phyloP scores from a whole-genome alignment of 768 basidiomycete genomes.

The Podaxis sp. region DNA sequence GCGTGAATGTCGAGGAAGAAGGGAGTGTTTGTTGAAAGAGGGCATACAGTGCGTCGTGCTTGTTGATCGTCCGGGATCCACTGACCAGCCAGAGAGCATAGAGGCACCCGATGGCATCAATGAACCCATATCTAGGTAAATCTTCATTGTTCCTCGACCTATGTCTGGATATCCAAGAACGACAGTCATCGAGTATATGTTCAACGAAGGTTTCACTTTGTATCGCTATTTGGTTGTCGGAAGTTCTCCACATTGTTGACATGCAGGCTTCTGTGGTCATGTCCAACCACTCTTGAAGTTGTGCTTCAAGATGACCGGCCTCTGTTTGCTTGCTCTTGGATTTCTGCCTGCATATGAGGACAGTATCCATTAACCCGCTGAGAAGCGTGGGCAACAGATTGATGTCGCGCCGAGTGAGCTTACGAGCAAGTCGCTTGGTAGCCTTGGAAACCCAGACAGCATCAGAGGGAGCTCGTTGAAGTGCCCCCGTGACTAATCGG shows the following conservation, averaged over 20 bases:
- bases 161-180: background rate
- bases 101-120: background rate
- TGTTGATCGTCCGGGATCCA: background rate
- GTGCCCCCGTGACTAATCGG: conserved; percentile 28
- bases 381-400: background rate
- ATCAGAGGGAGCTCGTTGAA: conserved; percentile 21
- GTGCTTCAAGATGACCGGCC: background rate
- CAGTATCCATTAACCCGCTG: background rate
- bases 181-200: background rate
- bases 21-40: background rate
- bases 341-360: background rate
- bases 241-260: background rate
- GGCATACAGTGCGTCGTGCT: background rate
- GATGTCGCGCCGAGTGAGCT: conserved; percentile 9
- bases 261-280: background rate
- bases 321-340: background rate
- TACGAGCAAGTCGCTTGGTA: conserved; percentile 11
- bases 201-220: background rate
- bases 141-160: background rate
- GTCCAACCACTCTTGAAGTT: conserved; percentile 14
- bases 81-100: conserved; percentile 10
- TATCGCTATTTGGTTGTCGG: background rate
- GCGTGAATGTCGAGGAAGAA: conserved; percentile 19
- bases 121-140: background rate
- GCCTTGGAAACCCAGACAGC: conserved; percentile 18